These are phyloP conservation scores for Discostella pseudostelligera DNA, from an alignment of 108 stramenopile genomes.

Conservation along the genomic window DNA sequence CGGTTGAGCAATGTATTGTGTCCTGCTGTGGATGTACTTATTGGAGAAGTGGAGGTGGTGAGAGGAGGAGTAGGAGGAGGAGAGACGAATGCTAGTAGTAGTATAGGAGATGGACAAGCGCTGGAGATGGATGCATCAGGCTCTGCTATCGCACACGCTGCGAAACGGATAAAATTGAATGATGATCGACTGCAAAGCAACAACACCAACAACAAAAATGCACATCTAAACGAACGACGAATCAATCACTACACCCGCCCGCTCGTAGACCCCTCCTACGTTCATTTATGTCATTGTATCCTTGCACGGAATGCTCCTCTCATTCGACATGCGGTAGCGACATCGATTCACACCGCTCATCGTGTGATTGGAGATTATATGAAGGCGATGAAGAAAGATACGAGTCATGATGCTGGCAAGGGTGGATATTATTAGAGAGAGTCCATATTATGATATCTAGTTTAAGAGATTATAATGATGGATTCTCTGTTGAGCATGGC, in stretches of 20 bases:
- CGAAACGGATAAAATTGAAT: slow-evolving; percentile 22
- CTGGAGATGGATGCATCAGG: not conserved
- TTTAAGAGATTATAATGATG: too few species aligned
- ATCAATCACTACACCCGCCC: slow-evolving; percentile 66
- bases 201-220: slow-evolving; percentile 8
- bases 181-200: not conserved
- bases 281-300: slow-evolving; percentile 56
- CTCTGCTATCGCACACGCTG: not conserved
- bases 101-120: not conserved
- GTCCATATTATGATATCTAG: too few species aligned
- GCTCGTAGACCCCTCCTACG: slow-evolving; percentile 64
- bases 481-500: too few species aligned
- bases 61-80: slow-evolving; percentile 16
- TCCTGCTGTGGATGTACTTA: slow-evolving; percentile 70
- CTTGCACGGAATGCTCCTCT: slow-evolving; percentile 66
- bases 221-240: slow-evolving; percentile 42
- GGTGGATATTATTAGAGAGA: slow-evolving; percentile 14
- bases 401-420: slow-evolving; percentile 16
- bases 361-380: slow-evolving; percentile 64
- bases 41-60: slow-evolving; percentile 55
- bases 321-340: slow-evolving; percentile 64
- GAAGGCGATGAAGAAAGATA: slow-evolving; percentile 68
- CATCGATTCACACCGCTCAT: slow-evolving; percentile 66
- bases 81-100: not conserved
- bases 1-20: slow-evolving; percentile 77